phyloP scores from a whole-genome alignment of 2,329 filamentous ascomycete species.

The Aspergillus pseudoglaucus region DNA sequence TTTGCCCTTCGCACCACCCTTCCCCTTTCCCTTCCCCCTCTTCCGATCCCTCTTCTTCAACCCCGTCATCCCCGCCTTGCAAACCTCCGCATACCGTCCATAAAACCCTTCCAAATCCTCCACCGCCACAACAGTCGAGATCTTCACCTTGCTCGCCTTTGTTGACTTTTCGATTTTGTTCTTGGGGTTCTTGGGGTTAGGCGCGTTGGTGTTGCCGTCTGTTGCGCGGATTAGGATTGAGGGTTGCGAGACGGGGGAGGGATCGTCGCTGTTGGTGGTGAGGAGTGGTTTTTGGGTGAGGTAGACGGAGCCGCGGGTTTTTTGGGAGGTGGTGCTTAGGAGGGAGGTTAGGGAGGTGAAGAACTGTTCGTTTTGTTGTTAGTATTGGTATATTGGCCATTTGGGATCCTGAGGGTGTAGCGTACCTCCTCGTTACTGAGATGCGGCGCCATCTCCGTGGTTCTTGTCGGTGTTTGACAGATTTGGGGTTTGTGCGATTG shows the following conservation, averaged over 20 bases:
- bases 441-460: conserved; percentile 26
- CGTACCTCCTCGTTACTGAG: conserved; percentile 38
- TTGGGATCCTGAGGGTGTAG: background rate
- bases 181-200: conserved; percentile 30
- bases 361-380: conserved; percentile 29
- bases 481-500: background rate
- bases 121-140: conserved; percentile 76
- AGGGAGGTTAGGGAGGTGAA: conserved; percentile 36
- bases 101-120: conserved; percentile 76
- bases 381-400: conserved; percentile 6
- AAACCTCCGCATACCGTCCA: conserved; percentile 76
- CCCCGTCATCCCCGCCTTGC: conserved; percentile 79
- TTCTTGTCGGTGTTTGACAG: background rate
- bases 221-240: conserved; percentile 77
- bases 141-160: conserved; percentile 56
- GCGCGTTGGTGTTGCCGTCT: conserved; percentile 60
- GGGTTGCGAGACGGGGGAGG: conserved; percentile 59
- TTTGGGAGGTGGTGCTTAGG: conserved; percentile 33
- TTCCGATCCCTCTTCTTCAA: conserved; percentile 89
- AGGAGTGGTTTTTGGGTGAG: conserved; percentile 39
- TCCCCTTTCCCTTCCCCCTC: conserved; percentile 66
- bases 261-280: conserved; percentile 23
- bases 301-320: conserved; percentile 38
- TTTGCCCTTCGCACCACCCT: conserved; percentile 29
- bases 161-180: conserved; percentile 42